Evolutionary conservation across 352 stramenopile species (phyloP).

Genomic region (Phytophthora kernoviae): DNA sequence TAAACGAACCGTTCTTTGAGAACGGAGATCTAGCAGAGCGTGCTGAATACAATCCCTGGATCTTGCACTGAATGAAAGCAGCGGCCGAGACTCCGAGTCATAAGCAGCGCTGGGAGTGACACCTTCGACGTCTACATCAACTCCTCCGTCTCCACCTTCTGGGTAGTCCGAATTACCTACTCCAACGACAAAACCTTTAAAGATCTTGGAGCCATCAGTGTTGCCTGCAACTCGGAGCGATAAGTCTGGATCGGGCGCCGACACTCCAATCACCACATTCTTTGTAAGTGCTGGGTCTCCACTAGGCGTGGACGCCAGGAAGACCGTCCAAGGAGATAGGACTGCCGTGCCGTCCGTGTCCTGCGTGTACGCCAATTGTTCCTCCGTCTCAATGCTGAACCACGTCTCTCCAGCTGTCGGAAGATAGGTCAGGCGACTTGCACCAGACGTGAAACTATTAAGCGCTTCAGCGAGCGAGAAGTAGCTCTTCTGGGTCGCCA

Average conservation of each 20-base stretch:
- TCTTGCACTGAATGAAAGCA: slow-evolving; percentile 43
- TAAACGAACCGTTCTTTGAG: slow-evolving; percentile 39
- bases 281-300: slow-evolving; percentile 58
- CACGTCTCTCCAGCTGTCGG: slow-evolving; percentile 74
- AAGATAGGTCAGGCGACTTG: slow-evolving; percentile 67
- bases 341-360: slow-evolving; percentile 70
- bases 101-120: slow-evolving; percentile 25
- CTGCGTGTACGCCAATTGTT: slow-evolving; percentile 79
- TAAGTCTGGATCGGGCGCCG: slow-evolving; percentile 58
- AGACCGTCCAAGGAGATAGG: slow-evolving; percentile 79
- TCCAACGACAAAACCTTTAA: slow-evolving; percentile 76
- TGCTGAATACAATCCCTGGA: slow-evolving; percentile 51
- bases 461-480: slow-evolving; percentile 81
- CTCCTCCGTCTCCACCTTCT: slow-evolving; percentile 32
- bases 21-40: slow-evolving; percentile 54
- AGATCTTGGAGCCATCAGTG: slow-evolving; percentile 52
- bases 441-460: slow-evolving; percentile 62
- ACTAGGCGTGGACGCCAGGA: slow-evolving; percentile 66
- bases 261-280: slow-evolving; percentile 80
- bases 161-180: slow-evolving; percentile 59
- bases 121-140: slow-evolving; percentile 10
- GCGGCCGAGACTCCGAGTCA: slow-evolving; percentile 46
- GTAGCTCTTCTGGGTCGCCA: slow-evolving; percentile 68
- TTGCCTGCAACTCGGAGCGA: slow-evolving; percentile 71
- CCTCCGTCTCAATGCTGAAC: slow-evolving; percentile 86